Evolutionary conservation across 306 rosid species (phyloP), one percentile per base, ranked within the genome.

Genomic region (Cucumis cinereus): DNA sequence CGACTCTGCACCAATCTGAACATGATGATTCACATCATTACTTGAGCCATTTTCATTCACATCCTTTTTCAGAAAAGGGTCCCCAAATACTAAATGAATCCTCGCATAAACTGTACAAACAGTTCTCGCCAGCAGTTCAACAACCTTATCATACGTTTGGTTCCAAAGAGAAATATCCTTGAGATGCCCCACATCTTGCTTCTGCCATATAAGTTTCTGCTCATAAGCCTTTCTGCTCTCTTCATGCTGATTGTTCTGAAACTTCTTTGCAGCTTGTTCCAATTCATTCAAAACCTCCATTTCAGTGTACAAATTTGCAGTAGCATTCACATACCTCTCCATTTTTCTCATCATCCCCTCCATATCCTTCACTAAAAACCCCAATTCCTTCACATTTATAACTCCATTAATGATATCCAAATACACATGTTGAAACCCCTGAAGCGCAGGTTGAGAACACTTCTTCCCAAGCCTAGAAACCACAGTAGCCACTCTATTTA

Each of bases 351-450:
- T 87, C 97, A 94, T 92, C 28, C 90, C 92, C n/a, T 94, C 99
- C 97, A 94, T 94, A 52, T 90, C 97, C 86, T 89, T 94, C 45
- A 90, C 99, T 71, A 92, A 82, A 81, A 94, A 94, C 61, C 99
- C 96, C 83, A 94, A 81, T 61, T 92, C 97, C 84, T 78, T 89
- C 74, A 92, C 96, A 57, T 88, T 89, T 53, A 94, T 94, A 20
- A 85, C 93, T 74, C 96, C 92, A 79, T 72, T 71, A 58, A 90
- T 84, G 61, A 94, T 86, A 69, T 94, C 99, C 57, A 87, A 85
- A 47, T 89, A 92, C 17, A 94, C 99, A 81, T 94, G 99, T 84
- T 92, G 93, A 78, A 94, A 94, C n/a, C 99, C 99, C 75, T 85
- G 99, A 79, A 94, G 68, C 5, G 97, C 92, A 60, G 95, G 93